These are phyloP conservation scores for Cladosporium sp. DNA, from an alignment of 2,329 filamentous ascomycete species.

Conservation along the genomic window DNA sequence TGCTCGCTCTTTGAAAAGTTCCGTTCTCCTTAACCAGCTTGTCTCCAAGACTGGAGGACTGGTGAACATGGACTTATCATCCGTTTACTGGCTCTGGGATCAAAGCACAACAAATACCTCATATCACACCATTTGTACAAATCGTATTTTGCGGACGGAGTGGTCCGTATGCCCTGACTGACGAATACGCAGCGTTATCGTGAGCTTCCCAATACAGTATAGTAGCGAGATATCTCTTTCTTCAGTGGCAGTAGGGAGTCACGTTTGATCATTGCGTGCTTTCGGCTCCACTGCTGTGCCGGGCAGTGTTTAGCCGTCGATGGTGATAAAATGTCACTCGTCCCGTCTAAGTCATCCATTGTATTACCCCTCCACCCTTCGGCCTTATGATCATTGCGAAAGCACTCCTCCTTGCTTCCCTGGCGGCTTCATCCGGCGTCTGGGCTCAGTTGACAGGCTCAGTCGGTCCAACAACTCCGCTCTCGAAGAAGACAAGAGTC, in stretches of 20 bases:
- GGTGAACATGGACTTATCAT: no score
- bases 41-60: background rate
- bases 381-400: background rate
- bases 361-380: background rate
- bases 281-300: background rate
- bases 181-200: background rate
- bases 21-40: background rate
- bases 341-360: background rate
- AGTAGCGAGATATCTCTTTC: background rate
- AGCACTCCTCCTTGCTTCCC: background rate
- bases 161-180: background rate
- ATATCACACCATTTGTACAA: background rate
- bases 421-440: background rate
- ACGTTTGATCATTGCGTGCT: background rate
- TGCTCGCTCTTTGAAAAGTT: background rate
- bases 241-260: background rate
- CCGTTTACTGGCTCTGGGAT: no score
- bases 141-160: background rate
- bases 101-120: background rate
- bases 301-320: background rate
- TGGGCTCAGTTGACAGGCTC: background rate
- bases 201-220: background rate
- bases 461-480: background rate
- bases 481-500: background rate
- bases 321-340: background rate